These are phyloP conservation scores for Fusarium metavorans DNA, from an alignment of 2,329 filamentous ascomycete species.

Conservation along the genomic window DNA sequence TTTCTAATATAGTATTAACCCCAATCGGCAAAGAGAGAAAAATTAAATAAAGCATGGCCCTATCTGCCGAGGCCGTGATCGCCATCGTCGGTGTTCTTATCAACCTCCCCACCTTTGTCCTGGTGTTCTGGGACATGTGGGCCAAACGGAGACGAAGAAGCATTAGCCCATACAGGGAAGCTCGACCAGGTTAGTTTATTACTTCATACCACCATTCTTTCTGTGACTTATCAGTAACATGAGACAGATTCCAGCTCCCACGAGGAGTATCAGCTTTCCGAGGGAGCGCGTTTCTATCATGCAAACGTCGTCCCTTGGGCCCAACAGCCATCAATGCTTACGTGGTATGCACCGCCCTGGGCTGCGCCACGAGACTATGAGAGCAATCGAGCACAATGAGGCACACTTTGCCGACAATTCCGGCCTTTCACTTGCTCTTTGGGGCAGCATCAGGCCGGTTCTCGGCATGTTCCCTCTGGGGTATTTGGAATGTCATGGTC, in stretches of 20 bases:
- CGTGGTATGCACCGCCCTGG: background rate
- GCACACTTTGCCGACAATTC: no score
- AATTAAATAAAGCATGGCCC: no score
- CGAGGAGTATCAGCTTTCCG: background rate
- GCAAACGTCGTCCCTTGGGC: background rate
- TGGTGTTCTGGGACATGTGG: slow-evolving; percentile 12
- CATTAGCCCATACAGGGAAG: background rate
- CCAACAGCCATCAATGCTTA: background rate
- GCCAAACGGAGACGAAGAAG: background rate
- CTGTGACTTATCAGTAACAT: rapidly evolving
- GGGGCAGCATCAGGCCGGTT: no score
- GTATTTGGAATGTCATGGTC: no score
- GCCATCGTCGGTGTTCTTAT: slow-evolving; percentile 3
- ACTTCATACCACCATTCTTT: background rate
- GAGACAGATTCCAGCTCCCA: background rate
- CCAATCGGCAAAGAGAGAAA: no score
- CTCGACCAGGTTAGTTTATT: background rate
- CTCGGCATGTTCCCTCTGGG: no score
- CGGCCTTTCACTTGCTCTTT: no score
- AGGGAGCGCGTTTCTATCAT: background rate
- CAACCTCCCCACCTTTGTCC: slow-evolving; percentile 7
- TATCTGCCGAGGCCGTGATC: slow-evolving; percentile 13
- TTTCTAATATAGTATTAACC: background rate
- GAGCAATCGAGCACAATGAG: no score
- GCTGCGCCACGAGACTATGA: no score